phyloP scores from a whole-genome alignment of 495 filamentous ascomycete genomes.

The Staphylotrichum tortipilum region DNA sequence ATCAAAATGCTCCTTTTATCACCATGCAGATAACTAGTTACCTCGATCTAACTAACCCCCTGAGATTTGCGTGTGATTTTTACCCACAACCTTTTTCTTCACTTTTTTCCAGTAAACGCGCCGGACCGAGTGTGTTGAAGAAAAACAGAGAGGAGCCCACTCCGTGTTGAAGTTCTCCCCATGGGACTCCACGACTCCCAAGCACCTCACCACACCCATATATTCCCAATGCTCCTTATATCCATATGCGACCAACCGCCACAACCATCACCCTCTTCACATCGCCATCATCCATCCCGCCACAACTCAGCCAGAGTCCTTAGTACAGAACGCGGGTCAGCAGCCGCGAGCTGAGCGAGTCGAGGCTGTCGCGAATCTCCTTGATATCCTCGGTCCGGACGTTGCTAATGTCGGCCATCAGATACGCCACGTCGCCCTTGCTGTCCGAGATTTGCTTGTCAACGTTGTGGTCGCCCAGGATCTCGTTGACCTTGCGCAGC shows the following conservation, averaged over 20 bases:
- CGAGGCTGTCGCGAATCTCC: constrained; percentile 72
- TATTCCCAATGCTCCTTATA: neutral
- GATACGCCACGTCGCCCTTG: constrained; percentile 86
- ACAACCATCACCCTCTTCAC: neutral
- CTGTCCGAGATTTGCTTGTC: constrained; percentile 97
- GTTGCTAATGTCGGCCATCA: constrained; percentile 95
- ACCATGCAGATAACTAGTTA: too few relatives aligned
- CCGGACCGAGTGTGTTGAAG: neutral
- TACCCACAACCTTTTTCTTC: too few relatives aligned
- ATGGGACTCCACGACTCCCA: constrained; percentile 16
- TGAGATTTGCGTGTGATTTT: too few relatives aligned
- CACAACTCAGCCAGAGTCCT: constrained; percentile 10
- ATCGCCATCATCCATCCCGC: neutral
- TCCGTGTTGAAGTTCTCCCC: constrained; percentile 16
- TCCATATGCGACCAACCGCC: too few relatives aligned
- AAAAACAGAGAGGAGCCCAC: neutral
- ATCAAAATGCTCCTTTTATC: too few relatives aligned
- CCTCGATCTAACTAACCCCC: too few relatives aligned
- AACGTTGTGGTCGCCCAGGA: constrained; percentile 90
- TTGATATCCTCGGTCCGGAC: constrained; percentile 75
- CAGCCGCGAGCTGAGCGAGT: constrained; percentile 73
- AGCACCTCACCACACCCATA: neutral
- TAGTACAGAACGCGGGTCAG: constrained; percentile 84
- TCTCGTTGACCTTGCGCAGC: constrained; percentile 83
- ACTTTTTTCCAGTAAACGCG: too few relatives aligned